These are phyloP conservation scores for Pelargonium nanum DNA, from an alignment of 345 rosid species.

Conservation along the genomic window DNA sequence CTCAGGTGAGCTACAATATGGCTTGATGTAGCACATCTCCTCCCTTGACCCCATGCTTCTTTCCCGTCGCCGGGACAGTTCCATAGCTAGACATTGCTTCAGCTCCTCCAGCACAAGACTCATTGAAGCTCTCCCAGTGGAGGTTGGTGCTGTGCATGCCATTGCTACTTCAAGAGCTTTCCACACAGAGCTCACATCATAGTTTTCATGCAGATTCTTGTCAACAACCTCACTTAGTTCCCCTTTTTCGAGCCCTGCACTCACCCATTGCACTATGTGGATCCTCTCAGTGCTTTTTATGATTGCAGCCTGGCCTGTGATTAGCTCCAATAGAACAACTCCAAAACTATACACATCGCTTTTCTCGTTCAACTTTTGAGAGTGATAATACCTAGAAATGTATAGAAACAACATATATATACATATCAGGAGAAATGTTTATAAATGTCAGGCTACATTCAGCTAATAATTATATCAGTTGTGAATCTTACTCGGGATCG, in stretches of 20 bases:
- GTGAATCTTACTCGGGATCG: constrained; percentile 16
- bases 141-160: constrained; percentile 23
- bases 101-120: constrained; percentile 16
- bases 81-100: constrained; percentile 14
- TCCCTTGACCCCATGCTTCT: constrained; percentile 4
- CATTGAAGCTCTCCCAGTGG: constrained; percentile 23
- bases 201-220: constrained; percentile 21
- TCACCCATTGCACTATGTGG: constrained; percentile 11
- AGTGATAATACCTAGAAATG: constrained; percentile 13
- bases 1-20: constrained; percentile 2
- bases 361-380: constrained; percentile 9
- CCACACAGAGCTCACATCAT: constrained; percentile 18
- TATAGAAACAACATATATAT: too few relatives aligned
- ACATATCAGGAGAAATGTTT: too few relatives aligned
- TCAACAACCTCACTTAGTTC: constrained; percentile 19
- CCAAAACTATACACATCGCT: constrained; percentile 15
- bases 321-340: constrained; percentile 13
- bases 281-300: constrained; percentile 1
- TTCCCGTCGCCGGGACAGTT: constrained; percentile 8
- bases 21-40: background rate
- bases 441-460: too few relatives aligned
- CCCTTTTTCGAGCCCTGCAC: background rate
- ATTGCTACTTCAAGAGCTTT: constrained; percentile 28
- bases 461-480: too few relatives aligned
- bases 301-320: constrained; percentile 12